A percentile compares a stretch with the other conserved stretches of the same genome.
These are phyloP conservation scores for Blastobotrys persicus DNA, from an alignment of 1,139 yeast species.

Conservation along the genomic window DNA sequence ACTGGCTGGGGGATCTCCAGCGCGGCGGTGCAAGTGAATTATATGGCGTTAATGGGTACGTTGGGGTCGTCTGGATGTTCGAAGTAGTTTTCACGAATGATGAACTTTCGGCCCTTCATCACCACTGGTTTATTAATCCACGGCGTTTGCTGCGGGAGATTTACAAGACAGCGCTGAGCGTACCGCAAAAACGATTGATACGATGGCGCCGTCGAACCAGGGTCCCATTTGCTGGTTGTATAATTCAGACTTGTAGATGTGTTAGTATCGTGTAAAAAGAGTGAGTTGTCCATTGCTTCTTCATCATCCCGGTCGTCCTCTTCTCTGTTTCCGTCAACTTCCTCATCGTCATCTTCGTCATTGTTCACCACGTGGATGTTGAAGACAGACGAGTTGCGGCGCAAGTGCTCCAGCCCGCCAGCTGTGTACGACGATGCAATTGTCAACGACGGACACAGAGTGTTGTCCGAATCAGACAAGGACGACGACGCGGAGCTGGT, in stretches of 20 bases:
- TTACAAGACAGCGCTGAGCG: constrained; percentile 34
- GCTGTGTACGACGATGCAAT: constrained; percentile 15
- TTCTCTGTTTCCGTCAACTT: not conserved
- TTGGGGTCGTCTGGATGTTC: constrained; percentile 10
- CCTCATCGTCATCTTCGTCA: constrained; percentile 9
- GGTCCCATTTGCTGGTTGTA: constrained; percentile 28
- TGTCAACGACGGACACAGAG: constrained; percentile 15
- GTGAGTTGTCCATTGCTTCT: constrained; percentile 14
- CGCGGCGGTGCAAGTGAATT: not conserved
- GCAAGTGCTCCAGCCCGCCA: constrained; percentile 2
- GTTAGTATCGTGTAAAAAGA: not conserved
- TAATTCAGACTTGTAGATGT: constrained; percentile 8
- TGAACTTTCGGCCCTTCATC: constrained; percentile 27
- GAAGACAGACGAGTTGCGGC: constrained; percentile 5
- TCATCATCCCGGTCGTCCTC: constrained; percentile 15
- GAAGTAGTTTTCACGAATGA: constrained; percentile 23
- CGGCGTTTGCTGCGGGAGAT: constrained; percentile 33
- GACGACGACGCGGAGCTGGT: constrained; percentile 5
- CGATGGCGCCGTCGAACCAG: constrained; percentile 26
- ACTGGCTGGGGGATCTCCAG: not conserved
- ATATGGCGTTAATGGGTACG: not conserved
- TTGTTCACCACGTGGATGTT: constrained; percentile 3
- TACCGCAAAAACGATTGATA: constrained; percentile 29
- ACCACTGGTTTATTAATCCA: constrained; percentile 35
- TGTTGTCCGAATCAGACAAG: constrained; percentile 8